Evolutionary conservation across 225 moss, liverwort and hornwort genomes (phyloP).

Genomic region (Polytrichum commune): DNA sequence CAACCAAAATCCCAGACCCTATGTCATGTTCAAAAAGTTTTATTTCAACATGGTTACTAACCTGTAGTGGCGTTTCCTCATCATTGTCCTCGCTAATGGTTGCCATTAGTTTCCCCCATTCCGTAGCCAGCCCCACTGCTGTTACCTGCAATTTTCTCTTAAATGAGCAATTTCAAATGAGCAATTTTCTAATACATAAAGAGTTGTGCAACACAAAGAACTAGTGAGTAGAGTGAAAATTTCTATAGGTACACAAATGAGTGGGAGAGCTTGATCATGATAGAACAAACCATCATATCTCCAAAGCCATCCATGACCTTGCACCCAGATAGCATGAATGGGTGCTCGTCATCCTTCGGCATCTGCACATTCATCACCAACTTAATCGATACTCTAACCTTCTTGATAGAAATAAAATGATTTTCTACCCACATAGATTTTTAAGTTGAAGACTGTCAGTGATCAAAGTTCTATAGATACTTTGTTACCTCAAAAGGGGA

Average conservation of each 20-base stretch:
- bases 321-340: conserved; percentile 87
- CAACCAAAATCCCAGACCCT: too few relatives aligned
- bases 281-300: conserved; percentile 72
- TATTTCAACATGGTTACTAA: conserved; percentile 6
- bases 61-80: conserved; percentile 76
- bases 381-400: neutral
- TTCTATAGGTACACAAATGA: too few relatives aligned
- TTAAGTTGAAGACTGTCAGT: too few relatives aligned
- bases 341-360: conserved; percentile 71
- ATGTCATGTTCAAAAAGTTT: too few relatives aligned
- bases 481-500: too few relatives aligned
- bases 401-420: too few relatives aligned
- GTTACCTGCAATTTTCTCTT: conserved; percentile 62
- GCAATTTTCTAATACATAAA: too few relatives aligned
- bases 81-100: conserved; percentile 84
- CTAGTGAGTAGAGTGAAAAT: too few relatives aligned
- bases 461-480: too few relatives aligned
- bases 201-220: too few relatives aligned
- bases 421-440: too few relatives aligned
- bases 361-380: conserved; percentile 38
- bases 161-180: neutral
- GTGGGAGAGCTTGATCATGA: conserved; percentile 3
- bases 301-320: conserved; percentile 90
- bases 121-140: conserved; percentile 90
- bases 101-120: conserved; percentile 97